Conservation (phyloP, 2,329 filamentous ascomycete species). For the Pestalotiopsis sp. region DNA sequence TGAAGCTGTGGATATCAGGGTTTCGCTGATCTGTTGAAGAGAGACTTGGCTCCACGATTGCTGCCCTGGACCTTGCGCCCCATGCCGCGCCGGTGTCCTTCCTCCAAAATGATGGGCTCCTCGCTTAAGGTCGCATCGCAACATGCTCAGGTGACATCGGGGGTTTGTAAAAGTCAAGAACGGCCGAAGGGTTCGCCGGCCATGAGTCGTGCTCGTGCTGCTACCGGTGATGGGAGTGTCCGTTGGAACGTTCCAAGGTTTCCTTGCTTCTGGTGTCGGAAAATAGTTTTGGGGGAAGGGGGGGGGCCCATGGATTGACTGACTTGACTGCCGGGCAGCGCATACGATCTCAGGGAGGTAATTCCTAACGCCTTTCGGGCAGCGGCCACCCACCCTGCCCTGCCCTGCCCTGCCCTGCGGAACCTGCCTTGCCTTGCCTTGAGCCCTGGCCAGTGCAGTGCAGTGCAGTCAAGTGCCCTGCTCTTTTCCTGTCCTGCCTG, state of each 20-base stretch:
- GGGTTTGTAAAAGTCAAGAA: not conserved
- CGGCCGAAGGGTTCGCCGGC: not conserved
- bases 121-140: not conserved
- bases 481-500: too few relatives aligned
- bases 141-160: constrained; percentile 1
- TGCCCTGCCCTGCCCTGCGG: too few relatives aligned
- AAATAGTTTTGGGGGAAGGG: not conserved
- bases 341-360: not conserved
- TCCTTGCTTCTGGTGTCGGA: not conserved
- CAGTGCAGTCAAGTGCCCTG: too few relatives aligned
- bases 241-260: not conserved
- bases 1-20: not conserved
- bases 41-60: not conserved
- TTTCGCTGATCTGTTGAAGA: not conserved
- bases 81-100: not conserved
- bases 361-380: not conserved
- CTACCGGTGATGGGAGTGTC: not conserved
- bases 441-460: not conserved
- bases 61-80: not conserved
- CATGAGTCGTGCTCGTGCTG: not conserved
- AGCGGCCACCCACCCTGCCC: not conserved
- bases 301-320: not conserved
- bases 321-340: not conserved
- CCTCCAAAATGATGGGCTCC: not conserved
- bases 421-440: not conserved